phyloP scores from a whole-genome alignment of 305 asterid genomes.

The Ilex paraguariensis region DNA sequence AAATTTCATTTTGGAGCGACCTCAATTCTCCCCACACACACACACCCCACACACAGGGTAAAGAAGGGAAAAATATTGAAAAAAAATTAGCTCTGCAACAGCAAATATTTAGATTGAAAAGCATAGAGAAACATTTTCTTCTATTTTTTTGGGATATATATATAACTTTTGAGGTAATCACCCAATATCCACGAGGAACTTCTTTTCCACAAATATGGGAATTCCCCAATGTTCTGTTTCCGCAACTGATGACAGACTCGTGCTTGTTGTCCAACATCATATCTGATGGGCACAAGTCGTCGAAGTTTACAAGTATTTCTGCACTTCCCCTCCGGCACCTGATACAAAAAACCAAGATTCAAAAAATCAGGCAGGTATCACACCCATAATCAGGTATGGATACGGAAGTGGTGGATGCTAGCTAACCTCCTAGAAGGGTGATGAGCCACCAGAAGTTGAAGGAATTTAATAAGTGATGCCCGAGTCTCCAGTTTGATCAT shows the following conservation, averaged over 20 bases:
- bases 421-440: conserved; percentile 81
- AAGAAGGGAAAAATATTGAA: too few species aligned
- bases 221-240: conserved; percentile 33
- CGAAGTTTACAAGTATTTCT: conserved; percentile 74
- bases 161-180: conserved; percentile 18
- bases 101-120: too few species aligned
- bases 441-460: conserved; percentile 84
- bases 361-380: conserved; percentile 14
- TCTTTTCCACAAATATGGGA: conserved; percentile 77
- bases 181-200: conserved; percentile 95
- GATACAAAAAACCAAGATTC: conserved; percentile 15
- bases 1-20: too few species aligned
- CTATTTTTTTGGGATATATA: too few species aligned
- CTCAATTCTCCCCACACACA: too few species aligned
- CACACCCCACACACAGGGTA: too few species aligned
- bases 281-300: conserved; percentile 40
- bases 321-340: conserved; percentile 95
- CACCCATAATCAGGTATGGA: too few species aligned
- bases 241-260: conserved; percentile 32
- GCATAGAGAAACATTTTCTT: too few species aligned
- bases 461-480: conserved; percentile 54
- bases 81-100: too few species aligned
- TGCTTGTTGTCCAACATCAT: conserved; percentile 23
- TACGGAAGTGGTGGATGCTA: too few species aligned
- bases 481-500: conserved; percentile 69